Conservation (phyloP, 805 yeast genomes). For the Grigorovia jiainica region DNA sequence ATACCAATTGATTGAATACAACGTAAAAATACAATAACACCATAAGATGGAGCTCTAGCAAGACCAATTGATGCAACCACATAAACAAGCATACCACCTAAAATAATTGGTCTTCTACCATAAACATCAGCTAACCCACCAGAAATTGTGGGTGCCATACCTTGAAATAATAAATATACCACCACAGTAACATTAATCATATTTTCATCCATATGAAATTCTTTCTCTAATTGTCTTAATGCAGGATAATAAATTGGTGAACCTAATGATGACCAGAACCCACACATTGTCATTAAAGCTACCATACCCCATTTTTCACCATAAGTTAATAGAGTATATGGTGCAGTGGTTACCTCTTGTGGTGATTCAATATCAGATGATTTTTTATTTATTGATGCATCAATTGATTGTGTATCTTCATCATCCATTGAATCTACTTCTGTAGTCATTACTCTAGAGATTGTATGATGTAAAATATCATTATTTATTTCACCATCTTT, state of each 20-base stretch:
- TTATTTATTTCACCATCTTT: not conserved
- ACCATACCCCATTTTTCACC: conserved; percentile 27
- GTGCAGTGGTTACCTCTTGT: conserved; percentile 6
- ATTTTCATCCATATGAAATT: conserved; percentile 47
- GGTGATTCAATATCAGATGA: not conserved
- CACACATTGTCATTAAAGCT: conserved; percentile 23
- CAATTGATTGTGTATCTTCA: not conserved
- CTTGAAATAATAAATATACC: conserved; percentile 66
- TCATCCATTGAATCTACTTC: conserved; percentile 9
- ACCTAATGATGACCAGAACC: conserved; percentile 63
- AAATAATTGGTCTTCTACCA: conserved; percentile 66
- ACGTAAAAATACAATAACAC: conserved; percentile 53
- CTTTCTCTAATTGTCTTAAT: conserved; percentile 43
- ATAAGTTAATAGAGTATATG: conserved; percentile 19
- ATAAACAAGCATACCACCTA: conserved; percentile 46
- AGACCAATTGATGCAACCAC: conserved; percentile 55
- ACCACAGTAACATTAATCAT: conserved; percentile 63
- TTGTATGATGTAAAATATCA: conserved; percentile 7
- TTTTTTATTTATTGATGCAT: conserved; percentile 3
- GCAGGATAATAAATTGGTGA: conserved; percentile 81
- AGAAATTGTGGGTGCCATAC: conserved; percentile 58
- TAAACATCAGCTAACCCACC: conserved; percentile 56
- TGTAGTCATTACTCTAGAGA: conserved; percentile 16
- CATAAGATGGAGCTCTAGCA: conserved; percentile 49
- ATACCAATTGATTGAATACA: conserved; percentile 65